A percentile compares a stretch with the other conserved stretches of the same genome.
Conservation (phyloP, 768 basidiomycete genomes). For the Termitomyces bulborhizus region DNA sequence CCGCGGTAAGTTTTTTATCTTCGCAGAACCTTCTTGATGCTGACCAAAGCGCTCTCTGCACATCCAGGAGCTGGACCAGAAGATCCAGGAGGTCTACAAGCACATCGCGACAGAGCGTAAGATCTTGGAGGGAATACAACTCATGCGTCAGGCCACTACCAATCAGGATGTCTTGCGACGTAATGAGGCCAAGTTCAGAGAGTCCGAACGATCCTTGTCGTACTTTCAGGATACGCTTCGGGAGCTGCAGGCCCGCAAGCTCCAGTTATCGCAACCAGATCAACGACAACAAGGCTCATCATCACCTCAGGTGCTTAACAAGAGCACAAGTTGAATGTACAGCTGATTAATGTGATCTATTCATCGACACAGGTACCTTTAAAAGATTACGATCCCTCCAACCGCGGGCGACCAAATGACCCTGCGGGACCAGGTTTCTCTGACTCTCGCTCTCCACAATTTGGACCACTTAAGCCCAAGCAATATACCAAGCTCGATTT, state of each 20-base stretch:
- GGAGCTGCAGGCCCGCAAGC: constrained; percentile 75
- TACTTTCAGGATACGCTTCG: constrained; percentile 86
- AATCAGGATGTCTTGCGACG: constrained; percentile 82
- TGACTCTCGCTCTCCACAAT: constrained; percentile 28
- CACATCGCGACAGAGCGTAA: constrained; percentile 91
- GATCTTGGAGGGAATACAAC: constrained; percentile 80
- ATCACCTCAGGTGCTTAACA: constrained; percentile 33
- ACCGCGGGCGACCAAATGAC: constrained; percentile 29
- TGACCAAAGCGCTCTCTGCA: not conserved
- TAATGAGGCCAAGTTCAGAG: constrained; percentile 81
- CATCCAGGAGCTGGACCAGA: constrained; percentile 74
- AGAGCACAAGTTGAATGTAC: too few species aligned
- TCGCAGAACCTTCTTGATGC: constrained; percentile 19
- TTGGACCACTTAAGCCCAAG: constrained; percentile 44
- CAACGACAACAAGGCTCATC: constrained; percentile 43
- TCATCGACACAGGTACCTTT: constrained; percentile 40
- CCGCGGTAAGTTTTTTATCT: constrained; percentile 8
- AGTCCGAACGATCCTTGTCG: constrained; percentile 74
- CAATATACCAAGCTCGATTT: constrained; percentile 85
- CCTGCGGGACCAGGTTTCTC: constrained; percentile 33
- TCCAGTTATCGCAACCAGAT: constrained; percentile 48
- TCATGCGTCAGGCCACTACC: constrained; percentile 72
- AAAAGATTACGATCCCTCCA: constrained; percentile 38
- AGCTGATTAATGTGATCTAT: not conserved
- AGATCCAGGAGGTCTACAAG: constrained; percentile 86